Base-by-base conservation (phyloP, 805 yeast species). In the Saccharomyces jurei region DNA sequence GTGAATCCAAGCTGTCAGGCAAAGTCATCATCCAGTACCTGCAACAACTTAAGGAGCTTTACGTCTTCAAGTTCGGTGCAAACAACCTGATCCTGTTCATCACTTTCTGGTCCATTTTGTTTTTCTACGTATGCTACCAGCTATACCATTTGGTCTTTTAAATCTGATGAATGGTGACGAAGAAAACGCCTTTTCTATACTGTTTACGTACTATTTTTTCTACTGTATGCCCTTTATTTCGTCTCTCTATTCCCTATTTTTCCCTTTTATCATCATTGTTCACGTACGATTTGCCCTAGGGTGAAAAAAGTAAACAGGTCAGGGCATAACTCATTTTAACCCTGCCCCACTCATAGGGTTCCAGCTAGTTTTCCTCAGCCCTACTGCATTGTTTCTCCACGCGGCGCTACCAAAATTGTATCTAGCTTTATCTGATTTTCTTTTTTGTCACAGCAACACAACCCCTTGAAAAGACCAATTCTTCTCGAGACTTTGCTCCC, bases 1-100 rank as follows among this genome's bases (percentile, higher is more conserved):
- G 81, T 65, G 81, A 77, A 57, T 76, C 80, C 41, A 77, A 77
- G 59, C 67, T 77, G 36, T 73, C 77, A 8, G 74, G 79, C 52
- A 77, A 77, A 58, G 81, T 77, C 47, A 76, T 77, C 71, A 63
- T 77, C 36, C 80, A 74, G 60, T 77, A 77, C 54, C 58, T 77
- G 53, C 71, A 71, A 49, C 81, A 77, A 63, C 64, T 77, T 56
- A 74, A 73, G 60, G 80, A 77, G 56, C 63, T 77, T 30, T 77
- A 77, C 65, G 61, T 74, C 50, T 76, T 68, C 72, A 77, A 75
- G 58, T 77, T 71, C 55, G 81, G 81, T 51, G 63, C 68, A 10
- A 67, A 63, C 49, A 73, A 73, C 55, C 58, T 76, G 28, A 51
- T 74, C 21, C 56, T 68, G n/a, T 65, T 71, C 55, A 11, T 74